phyloP scores from a whole-genome alignment of 441 rosid species.

The Adansonia madagascariensis region DNA sequence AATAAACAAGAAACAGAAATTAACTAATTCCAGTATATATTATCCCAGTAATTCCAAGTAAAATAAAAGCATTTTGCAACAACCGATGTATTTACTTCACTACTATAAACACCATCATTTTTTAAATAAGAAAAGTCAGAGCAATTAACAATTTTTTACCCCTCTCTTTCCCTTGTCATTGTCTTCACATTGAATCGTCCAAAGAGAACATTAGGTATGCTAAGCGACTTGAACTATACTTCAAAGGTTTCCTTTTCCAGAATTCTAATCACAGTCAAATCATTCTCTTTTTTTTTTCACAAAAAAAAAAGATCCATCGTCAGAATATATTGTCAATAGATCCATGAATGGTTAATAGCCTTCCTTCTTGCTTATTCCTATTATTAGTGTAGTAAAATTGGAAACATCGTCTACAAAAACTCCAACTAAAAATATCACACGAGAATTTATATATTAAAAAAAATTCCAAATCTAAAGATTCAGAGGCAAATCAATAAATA shows the following conservation, averaged over 20 bases:
- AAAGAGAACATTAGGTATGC: background rate
- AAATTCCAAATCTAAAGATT: conserved; percentile 8
- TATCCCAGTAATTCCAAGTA: background rate
- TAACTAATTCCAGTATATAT: background rate
- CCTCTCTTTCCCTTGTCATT: background rate
- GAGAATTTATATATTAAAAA: background rate
- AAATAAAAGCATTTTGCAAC: background rate
- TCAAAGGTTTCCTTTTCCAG: background rate
- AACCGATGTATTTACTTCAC: background rate
- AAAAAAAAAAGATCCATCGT: background rate
- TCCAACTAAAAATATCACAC: no score
- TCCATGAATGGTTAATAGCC: background rate
- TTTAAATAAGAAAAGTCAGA: background rate
- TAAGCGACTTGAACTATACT: background rate
- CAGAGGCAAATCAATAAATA: conserved; percentile 1
- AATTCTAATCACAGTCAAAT: background rate
- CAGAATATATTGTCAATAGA: background rate
- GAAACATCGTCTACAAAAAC: background rate
- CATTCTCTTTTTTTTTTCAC: no score
- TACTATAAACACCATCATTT: background rate
- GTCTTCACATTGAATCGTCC: background rate
- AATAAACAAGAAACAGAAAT: background rate
- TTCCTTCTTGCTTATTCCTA: background rate
- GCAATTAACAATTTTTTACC: background rate
- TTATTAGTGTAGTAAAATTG: background rate